Evolutionary conservation across 306 rosid species (phyloP).

Genomic region (Alnus rubra): DNA sequence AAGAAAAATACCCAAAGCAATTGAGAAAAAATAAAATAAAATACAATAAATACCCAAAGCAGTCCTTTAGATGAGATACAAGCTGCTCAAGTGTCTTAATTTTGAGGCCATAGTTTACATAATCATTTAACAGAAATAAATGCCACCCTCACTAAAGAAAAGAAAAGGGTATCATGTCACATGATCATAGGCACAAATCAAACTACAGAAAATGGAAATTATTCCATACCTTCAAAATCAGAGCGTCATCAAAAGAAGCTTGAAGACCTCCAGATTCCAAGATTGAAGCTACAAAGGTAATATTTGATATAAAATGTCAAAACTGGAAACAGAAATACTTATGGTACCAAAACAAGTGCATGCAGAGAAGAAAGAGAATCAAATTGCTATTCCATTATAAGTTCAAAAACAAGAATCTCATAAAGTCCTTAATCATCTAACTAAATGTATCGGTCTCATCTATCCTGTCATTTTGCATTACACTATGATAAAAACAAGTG

Average conservation of each 20-base stretch:
- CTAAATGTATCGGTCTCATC: neutral
- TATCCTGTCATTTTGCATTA: neutral
- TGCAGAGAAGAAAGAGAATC: neutral
- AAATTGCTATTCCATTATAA: neutral
- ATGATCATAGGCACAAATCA: neutral
- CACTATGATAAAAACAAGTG: neutral
- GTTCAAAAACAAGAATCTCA: neutral
- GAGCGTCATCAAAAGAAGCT: conserved; percentile 36
- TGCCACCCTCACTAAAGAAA: neutral
- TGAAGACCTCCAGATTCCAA: conserved; percentile 45
- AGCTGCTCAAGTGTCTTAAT: conserved; percentile 19
- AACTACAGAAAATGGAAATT: conserved; percentile 2
- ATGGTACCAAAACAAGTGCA: neutral
- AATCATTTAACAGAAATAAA: neutral
- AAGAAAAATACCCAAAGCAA: conserved; percentile 36
- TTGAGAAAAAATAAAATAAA: too few relatives aligned
- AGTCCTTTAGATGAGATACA: conserved; percentile 29
- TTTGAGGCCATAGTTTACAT: conserved; percentile 1
- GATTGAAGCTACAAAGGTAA: conserved; percentile 40
- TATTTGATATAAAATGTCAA: conserved; percentile 26
- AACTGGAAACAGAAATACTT: conserved; percentile 10
- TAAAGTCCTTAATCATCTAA: neutral
- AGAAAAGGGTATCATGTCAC: neutral
- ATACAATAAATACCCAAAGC: conserved; percentile 14
- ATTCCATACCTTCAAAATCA: conserved; percentile 43